These are phyloP conservation scores for Hymenoscyphus occultus DNA, from an alignment of 2,329 filamentous ascomycete genomes.

Conservation along the genomic window DNA sequence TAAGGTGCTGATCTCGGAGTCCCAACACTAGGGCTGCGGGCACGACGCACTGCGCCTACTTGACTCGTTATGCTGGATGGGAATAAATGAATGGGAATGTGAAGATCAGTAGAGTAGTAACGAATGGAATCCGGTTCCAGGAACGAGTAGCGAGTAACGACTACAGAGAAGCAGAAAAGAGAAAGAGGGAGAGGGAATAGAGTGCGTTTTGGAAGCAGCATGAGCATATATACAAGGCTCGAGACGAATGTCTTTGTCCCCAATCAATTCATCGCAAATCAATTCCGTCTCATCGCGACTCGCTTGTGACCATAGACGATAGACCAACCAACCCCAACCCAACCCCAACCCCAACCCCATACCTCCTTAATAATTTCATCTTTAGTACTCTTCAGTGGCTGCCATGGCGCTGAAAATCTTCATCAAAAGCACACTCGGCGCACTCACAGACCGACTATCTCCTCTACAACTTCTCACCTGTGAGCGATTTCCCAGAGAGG, in stretches of 20 bases:
- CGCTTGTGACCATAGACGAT: no score
- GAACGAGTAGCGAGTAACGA: neutral
- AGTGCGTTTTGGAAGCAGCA: neutral
- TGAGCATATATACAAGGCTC: no score
- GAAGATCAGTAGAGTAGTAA: neutral
- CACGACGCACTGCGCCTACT: neutral
- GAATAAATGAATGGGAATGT: neutral
- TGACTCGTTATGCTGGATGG: no score
- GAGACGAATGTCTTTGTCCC: neutral
- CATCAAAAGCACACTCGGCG: no score
- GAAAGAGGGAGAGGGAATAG: neutral
- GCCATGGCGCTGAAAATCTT: no score
- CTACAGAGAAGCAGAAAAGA: neutral
- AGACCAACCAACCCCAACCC: no score
- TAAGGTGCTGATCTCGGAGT: neutral
- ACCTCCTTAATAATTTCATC: no score
- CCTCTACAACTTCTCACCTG: neutral
- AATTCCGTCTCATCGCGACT: no score
- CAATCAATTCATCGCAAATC: neutral
- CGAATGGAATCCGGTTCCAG: neutral
- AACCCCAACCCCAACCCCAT: no score
- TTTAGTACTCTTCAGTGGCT: neutral
- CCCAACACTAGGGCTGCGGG: neutral
- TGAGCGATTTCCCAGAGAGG: no score
- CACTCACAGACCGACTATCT: neutral